Evolutionary conservation across 2,329 filamentous ascomycete species (phyloP).

Genomic region (Nemania sp.): DNA sequence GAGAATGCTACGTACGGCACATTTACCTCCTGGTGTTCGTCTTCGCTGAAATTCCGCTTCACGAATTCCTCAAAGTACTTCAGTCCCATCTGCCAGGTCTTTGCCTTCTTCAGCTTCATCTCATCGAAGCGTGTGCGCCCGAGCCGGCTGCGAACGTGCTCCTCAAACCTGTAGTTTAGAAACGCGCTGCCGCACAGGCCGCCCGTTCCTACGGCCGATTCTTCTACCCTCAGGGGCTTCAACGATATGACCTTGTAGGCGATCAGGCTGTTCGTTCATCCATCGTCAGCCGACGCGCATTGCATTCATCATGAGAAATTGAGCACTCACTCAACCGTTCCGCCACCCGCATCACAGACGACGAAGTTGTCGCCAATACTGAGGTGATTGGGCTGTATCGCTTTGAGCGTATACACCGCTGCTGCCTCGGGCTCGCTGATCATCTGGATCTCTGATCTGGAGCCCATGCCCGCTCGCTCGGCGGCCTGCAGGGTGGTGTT

Average conservation of each 20-base stretch:
- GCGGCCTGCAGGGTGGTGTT: slow-evolving; percentile 79
- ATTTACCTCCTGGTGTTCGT: slow-evolving; percentile 77
- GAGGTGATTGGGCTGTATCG: slow-evolving; percentile 75
- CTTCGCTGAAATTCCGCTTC: slow-evolving; percentile 81
- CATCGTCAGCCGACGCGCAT: neutral
- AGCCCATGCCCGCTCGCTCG: slow-evolving; percentile 78
- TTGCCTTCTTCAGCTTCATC: slow-evolving; percentile 78
- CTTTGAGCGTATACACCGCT: slow-evolving; percentile 78
- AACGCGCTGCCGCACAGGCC: slow-evolving; percentile 79
- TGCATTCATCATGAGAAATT: neutral
- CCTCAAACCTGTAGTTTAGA: slow-evolving; percentile 79
- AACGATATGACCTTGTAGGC: slow-evolving; percentile 80
- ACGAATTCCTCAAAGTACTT: slow-evolving; percentile 85
- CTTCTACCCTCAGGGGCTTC: slow-evolving; percentile 72
- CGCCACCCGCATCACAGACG: slow-evolving; percentile 66
- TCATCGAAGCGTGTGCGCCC: slow-evolving; percentile 70
- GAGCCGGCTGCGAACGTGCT: slow-evolving; percentile 71
- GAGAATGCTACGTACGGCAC: slow-evolving; percentile 60
- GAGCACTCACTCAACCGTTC: slow-evolving; percentile 66
- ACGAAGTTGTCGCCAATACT: slow-evolving; percentile 70
- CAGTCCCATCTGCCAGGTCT: slow-evolving; percentile 79
- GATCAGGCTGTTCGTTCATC: slow-evolving; percentile 58
- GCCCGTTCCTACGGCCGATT: slow-evolving; percentile 79
- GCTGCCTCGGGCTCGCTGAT: slow-evolving; percentile 82
- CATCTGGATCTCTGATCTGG: slow-evolving; percentile 71